Evolutionary conservation across 805 yeast genomes (phyloP).

Genomic region (Deakozyma indianensis): DNA sequence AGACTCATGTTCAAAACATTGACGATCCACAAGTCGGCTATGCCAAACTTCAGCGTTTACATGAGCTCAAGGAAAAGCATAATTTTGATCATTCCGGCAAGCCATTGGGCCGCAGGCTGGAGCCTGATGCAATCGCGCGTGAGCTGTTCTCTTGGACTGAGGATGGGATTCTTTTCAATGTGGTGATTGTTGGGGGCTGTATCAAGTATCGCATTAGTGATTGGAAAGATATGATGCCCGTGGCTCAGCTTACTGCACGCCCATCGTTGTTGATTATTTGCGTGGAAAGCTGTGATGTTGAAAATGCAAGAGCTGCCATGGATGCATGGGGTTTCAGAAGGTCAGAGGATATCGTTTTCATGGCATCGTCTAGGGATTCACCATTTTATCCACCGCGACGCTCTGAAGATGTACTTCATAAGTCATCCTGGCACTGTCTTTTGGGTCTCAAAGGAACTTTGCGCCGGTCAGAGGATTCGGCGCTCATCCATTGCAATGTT

Average conservation of each 20-base stretch:
- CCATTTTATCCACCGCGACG: conserved; percentile 44
- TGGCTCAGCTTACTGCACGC: conserved; percentile 58
- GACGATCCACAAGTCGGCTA: conserved; percentile 65
- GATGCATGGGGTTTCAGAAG: conserved; percentile 56
- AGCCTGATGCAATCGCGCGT: conserved; percentile 37
- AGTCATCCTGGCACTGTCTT: conserved; percentile 89
- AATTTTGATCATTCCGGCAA: conserved; percentile 35
- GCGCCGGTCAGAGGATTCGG: conserved; percentile 68
- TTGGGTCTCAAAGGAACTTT: conserved; percentile 96
- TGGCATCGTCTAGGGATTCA: conserved; percentile 53
- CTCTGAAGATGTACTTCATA: conserved; percentile 35
- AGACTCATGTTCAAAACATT: conserved; percentile 48
- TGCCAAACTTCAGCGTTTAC: conserved; percentile 62
- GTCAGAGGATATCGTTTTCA: conserved; percentile 77
- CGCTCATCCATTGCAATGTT: conserved; percentile 80
- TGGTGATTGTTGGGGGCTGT: conserved; percentile 81
- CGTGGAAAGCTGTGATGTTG: conserved; percentile 67
- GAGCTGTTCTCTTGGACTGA: conserved; percentile 49
- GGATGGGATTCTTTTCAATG: conserved; percentile 58
- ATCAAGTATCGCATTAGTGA: conserved; percentile 17
- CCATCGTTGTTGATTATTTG: conserved; percentile 82
- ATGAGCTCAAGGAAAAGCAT: conserved; percentile 50
- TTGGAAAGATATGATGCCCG: conserved; percentile 39
- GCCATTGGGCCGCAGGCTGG: conserved; percentile 53
- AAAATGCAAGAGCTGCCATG: conserved; percentile 35